Base-by-base conservation (phyloP, 495 filamentous ascomycete species). In the Clohesyomyces aquaticus region DNA sequence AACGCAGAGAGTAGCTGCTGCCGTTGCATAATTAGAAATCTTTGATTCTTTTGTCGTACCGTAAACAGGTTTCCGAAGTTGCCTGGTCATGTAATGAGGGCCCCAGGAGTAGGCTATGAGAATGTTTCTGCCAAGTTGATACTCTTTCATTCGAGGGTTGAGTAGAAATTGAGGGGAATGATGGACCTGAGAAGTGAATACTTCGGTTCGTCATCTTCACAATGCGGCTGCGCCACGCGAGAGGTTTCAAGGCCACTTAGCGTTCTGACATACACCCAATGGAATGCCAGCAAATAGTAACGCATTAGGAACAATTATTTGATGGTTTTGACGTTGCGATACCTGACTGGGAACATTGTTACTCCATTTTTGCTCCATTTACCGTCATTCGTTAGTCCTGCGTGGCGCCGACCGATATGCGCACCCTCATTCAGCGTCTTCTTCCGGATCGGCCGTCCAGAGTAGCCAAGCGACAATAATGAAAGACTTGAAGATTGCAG, bases 381-480 rank as follows among this genome's bases (percentile, higher is more conserved):
- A 6, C 50, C 19, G 1, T 35, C 25, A 38, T 38, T 28, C 35
- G n/a, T 42, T 9, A 38, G 23, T 38, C n/a, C n/a, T n/a, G n/a
- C n/a, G n/a, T n/a, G n/a, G n/a, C 6, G 32, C 32, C 32, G 32
- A 14, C 14, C 32, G 14, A 14, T 14, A 38, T 38, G n/a, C n/a
- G n/a, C n/a, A n/a, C n/a, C n/a, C n/a, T 38, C 14, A 38, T 14
- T 38, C 6, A 14, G 4, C 27, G 23, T 57, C 28, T 35, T 59
- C 62, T 41, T 62, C 47, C 1, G 62, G 54, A 21, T 66, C 63
- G 4, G 49, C 29, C 57, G 48, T 43, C 86, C 86, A 89, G 2
- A 80, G 47, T 16, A 84, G 53, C 86, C 86, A 89, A 1, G 78
- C 75, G 12, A 80, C 21, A 3, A 85, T 71, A 21, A 84, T 78